phyloP scores from a whole-genome alignment of 2,329 filamentous ascomycete species.

The Diatrype stigma region DNA sequence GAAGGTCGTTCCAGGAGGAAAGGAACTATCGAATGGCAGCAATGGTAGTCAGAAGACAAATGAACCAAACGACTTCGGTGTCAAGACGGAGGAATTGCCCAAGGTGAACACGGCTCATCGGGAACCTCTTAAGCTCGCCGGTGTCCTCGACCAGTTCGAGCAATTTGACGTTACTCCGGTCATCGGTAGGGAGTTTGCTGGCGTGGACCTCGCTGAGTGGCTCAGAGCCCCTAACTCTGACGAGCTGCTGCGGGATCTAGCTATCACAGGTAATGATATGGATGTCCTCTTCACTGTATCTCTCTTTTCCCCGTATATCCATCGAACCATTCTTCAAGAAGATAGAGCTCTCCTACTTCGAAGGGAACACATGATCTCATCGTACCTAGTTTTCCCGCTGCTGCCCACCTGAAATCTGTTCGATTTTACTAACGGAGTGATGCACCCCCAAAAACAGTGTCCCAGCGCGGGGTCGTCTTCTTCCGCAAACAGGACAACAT shows the following conservation, averaged over 20 bases:
- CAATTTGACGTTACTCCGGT: conserved; percentile 57
- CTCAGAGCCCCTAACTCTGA: conserved; percentile 59
- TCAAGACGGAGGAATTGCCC: conserved; percentile 12
- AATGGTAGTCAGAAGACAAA: conserved; percentile 4
- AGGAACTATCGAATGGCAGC: conserved; percentile 1
- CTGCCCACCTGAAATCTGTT: no score
- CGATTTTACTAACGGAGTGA: no score
- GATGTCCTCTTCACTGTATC: no score
- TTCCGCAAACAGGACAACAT: conserved; percentile 61
- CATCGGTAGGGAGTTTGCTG: conserved; percentile 60
- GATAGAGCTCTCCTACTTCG: no score
- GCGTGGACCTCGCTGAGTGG: conserved; percentile 55
- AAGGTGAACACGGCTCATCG: conserved; percentile 19
- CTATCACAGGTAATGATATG: conserved; percentile 58
- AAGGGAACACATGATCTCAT: no score
- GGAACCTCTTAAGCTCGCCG: conserved; percentile 44
- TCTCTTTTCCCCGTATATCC: no score
- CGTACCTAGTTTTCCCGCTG: no score
- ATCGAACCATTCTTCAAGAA: no score
- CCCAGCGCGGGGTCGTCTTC: conserved; percentile 65
- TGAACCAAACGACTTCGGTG: conserved; percentile 6
- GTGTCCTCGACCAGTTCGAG: conserved; percentile 47
- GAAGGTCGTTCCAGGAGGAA: conserved; percentile 9
- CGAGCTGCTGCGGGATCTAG: conserved; percentile 60
- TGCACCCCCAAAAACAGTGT: no score